Evolutionary conservation across 805 yeast genomes (phyloP), one percentile per base, ranked within the genome.

Genomic region (Kuraishia piskuri): DNA sequence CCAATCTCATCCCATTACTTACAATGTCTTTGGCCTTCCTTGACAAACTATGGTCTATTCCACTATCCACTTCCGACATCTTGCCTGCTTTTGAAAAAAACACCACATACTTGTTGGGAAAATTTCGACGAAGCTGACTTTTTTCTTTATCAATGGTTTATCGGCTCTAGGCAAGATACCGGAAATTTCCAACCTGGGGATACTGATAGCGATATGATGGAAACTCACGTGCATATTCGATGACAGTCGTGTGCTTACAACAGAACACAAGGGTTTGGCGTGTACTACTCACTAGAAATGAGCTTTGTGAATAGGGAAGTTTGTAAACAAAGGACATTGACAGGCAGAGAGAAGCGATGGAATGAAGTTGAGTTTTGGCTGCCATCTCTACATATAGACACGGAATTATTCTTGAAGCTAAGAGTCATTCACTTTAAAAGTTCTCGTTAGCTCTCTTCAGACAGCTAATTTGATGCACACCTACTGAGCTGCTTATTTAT

Each of bases 1-100:
- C 17, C 40, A 31, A 23, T 22, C 14, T 22, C 36, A 12, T 23
- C 31, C 20, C 20, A 48, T n/a, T 14, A 63, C 70, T 48, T 55
- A 72, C 73, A 6, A 75, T 72, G 57, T 80, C 85, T 58, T 80
- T 80, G 37, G 68, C 71, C 61, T 79, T 80, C 24, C 84, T 66
- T 2, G 68, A 46, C 52, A 72, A 50, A 22, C 75, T 70, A 51
- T 65, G 63, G 52, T 70, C 75, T 8, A 70, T 55, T 24, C 51
- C 21, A 7, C 40, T 31, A 31, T 31, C 40, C 40, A 46, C 24
- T 37, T 45, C 48, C 22, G 47, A 37, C 51, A 49, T 52, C 53
- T 24, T 50, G 21, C 9, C 22, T 7, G 2, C 24, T 44, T 7
- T 12, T 3, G 14, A 8, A 25, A 22, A 17, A 14, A 8, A 31